A percentile compares a stretch with the other conserved stretches of the same genome.
These are phyloP conservation scores for Colletotrichum somersetense DNA, from an alignment of 2,329 filamentous ascomycete species.

Conservation along the genomic window DNA sequence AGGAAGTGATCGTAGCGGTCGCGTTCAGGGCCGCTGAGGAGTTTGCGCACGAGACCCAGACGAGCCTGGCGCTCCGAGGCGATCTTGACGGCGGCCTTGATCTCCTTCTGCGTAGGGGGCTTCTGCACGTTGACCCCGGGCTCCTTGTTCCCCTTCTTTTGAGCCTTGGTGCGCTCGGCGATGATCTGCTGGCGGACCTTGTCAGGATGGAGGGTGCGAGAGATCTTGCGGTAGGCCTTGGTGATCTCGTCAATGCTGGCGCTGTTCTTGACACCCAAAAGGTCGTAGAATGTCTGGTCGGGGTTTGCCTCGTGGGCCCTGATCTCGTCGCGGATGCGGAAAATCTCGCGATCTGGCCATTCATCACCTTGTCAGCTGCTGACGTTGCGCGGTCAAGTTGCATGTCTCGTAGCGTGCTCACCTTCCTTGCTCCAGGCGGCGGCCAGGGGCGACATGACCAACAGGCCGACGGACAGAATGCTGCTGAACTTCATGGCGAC, in stretches of 20 bases:
- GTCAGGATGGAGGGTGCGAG: constrained; percentile 88
- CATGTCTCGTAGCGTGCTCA: constrained; percentile 51
- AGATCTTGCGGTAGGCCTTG: constrained; percentile 93
- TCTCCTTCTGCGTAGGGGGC: constrained; percentile 78
- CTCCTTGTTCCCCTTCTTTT: constrained; percentile 65
- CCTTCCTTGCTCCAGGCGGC: constrained; percentile 91
- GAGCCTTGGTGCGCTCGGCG: constrained; percentile 72
- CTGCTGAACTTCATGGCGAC: constrained; percentile 78
- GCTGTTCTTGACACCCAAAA: constrained; percentile 79
- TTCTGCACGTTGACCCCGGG: constrained; percentile 76
- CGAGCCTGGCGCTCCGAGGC: constrained; percentile 87
- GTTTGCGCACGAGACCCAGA: constrained; percentile 85
- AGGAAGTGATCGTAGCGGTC: constrained; percentile 97
- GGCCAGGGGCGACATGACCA: constrained; percentile 75
- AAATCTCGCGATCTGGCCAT: constrained; percentile 91
- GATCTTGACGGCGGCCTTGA: constrained; percentile 82
- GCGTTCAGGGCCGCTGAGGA: constrained; percentile 83
- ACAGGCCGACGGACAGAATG: constrained; percentile 75
- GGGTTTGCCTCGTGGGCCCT: constrained; percentile 75
- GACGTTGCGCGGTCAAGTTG: constrained; percentile 2
- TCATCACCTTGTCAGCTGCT: constrained; percentile 25
- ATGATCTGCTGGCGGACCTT: constrained; percentile 90
- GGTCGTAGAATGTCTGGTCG: constrained; percentile 93
- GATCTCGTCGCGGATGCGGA: constrained; percentile 92
- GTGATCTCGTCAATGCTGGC: constrained; percentile 90